Evolutionary conservation across 2,329 filamentous ascomycete genomes (phyloP).

Genomic region (Fusarium scirpi): DNA sequence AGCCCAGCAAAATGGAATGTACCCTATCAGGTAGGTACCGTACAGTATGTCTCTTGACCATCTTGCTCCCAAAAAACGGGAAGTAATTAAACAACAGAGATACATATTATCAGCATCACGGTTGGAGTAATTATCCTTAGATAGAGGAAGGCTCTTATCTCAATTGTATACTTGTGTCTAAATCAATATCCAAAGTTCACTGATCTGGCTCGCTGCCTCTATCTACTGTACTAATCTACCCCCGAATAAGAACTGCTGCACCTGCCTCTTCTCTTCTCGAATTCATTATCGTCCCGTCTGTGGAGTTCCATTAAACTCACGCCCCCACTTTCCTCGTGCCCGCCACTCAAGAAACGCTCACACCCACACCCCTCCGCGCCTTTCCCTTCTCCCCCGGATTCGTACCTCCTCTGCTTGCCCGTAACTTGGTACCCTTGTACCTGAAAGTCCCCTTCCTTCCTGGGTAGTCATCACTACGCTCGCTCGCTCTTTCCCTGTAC

Average conservation of each 20-base stretch:
- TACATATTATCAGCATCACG: slow-evolving; percentile 1
- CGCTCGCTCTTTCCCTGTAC: slow-evolving; percentile 42
- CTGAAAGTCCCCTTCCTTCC: slow-evolving; percentile 36
- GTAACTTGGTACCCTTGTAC: slow-evolving; percentile 41
- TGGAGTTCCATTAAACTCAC: slow-evolving; percentile 21
- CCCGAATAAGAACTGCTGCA: not conserved
- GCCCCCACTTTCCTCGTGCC: slow-evolving; percentile 5
- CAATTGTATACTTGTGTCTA: not conserved
- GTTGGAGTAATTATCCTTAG: not conserved
- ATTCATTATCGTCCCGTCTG: slow-evolving; percentile 36
- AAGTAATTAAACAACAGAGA: slow-evolving; percentile 23
- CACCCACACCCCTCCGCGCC: slow-evolving; percentile 36
- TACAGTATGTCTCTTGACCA: not conserved
- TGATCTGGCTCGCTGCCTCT: not conserved
- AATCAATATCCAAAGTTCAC: not conserved
- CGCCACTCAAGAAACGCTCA: slow-evolving; percentile 14
- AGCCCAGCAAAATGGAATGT: slow-evolving; percentile 4
- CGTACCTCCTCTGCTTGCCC: slow-evolving; percentile 30
- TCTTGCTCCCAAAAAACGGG: not conserved
- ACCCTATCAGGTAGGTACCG: not conserved
- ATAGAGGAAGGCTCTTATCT: not conserved
- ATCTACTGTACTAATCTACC: not conserved
- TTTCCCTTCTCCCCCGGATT: slow-evolving; percentile 42
- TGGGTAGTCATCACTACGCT: slow-evolving; percentile 41
- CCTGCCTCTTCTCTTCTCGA: slow-evolving; percentile 13